A percentile compares a stretch with the other conserved stretches of the same genome.
These are phyloP conservation scores for Claviceps sp. DNA, from an alignment of 2,329 filamentous ascomycete species.

Conservation along the genomic window DNA sequence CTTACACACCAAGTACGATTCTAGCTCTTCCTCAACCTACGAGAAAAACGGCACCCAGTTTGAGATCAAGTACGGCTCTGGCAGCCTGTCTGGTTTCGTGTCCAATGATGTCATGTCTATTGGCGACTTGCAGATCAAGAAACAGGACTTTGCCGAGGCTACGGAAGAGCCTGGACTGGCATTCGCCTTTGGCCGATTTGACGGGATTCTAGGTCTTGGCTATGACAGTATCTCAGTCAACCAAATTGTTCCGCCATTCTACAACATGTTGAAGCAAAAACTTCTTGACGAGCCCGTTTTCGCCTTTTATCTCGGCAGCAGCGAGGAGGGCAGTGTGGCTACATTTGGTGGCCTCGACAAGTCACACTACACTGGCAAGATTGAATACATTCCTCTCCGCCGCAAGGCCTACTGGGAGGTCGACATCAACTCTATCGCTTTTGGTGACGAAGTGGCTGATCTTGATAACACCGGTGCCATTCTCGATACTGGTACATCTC, in stretches of 20 bases:
- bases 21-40: conserved; percentile 75
- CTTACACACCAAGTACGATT: conserved; percentile 94
- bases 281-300: conserved; percentile 88
- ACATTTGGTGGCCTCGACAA: conserved; percentile 83
- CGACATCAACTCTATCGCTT: conserved; percentile 80
- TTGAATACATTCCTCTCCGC: conserved; percentile 86
- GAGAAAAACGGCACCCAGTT: conserved; percentile 89
- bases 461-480: conserved; percentile 93
- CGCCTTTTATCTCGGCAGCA: conserved; percentile 82
- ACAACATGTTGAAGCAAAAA: conserved; percentile 84
- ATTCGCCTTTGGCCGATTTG: conserved; percentile 94
- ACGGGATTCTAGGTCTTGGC: conserved; percentile 89
- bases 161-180: conserved; percentile 91
- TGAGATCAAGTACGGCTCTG: conserved; percentile 90
- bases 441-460: conserved; percentile 74
- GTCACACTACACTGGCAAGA: conserved; percentile 67
- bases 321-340: conserved; percentile 65
- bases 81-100: conserved; percentile 83
- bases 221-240: conserved; percentile 98
- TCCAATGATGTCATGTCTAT: conserved; percentile 80
- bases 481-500: conserved; percentile 93
- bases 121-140: conserved; percentile 76
- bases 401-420: conserved; percentile 99
- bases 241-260: conserved; percentile 86
- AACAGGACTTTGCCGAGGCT: conserved; percentile 92